phyloP scores from a whole-genome alignment of 2,329 filamentous ascomycete genomes.

The Claviceps fusiformis region DNA sequence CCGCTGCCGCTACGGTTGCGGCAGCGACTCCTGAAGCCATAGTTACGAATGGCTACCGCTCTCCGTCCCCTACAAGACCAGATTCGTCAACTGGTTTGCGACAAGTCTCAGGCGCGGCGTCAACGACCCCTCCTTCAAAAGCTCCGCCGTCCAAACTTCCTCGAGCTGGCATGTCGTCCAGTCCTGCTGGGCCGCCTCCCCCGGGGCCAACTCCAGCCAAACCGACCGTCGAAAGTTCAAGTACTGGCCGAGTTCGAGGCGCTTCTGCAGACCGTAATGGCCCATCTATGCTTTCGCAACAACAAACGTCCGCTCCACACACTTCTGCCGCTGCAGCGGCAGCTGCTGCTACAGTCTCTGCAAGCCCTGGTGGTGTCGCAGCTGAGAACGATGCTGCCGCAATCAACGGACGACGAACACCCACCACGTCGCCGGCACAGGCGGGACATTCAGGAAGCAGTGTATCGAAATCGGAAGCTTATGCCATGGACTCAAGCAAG shows the following conservation, averaged over 20 bases:
- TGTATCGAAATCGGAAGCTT: conserved; percentile 23
- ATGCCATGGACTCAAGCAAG: conserved; percentile 18
- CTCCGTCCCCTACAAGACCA: conserved; percentile 22
- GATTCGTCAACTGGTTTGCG: conserved; percentile 22
- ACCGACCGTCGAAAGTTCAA: conserved; percentile 27
- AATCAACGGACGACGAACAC: conserved; percentile 50
- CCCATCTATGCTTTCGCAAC: conserved; percentile 24
- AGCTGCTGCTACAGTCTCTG: conserved; percentile 17
- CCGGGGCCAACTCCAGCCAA: conserved; percentile 38
- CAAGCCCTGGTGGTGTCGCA: conserved; percentile 7
- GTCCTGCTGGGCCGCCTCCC: conserved; percentile 38
- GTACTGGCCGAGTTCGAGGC: conserved; percentile 31
- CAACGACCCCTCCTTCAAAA: conserved; percentile 2
- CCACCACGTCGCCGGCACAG: conserved; percentile 34
- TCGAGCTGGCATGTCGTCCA: conserved; percentile 14
- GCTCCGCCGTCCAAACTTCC: conserved; percentile 24
- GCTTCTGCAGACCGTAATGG: conserved; percentile 33
- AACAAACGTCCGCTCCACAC: conserved; percentile 5
- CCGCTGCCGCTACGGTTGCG: not conserved
- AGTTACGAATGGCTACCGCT: conserved; percentile 28
- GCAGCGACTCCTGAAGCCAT: conserved; percentile 18
- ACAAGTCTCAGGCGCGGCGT: conserved; percentile 15
- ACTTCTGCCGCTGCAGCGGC: conserved; percentile 4
- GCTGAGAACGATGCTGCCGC: conserved; percentile 36
- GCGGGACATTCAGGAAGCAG: conserved; percentile 33